Evolutionary conservation across 352 stramenopile species (phyloP).

Genomic region (Globisporangium polare): DNA sequence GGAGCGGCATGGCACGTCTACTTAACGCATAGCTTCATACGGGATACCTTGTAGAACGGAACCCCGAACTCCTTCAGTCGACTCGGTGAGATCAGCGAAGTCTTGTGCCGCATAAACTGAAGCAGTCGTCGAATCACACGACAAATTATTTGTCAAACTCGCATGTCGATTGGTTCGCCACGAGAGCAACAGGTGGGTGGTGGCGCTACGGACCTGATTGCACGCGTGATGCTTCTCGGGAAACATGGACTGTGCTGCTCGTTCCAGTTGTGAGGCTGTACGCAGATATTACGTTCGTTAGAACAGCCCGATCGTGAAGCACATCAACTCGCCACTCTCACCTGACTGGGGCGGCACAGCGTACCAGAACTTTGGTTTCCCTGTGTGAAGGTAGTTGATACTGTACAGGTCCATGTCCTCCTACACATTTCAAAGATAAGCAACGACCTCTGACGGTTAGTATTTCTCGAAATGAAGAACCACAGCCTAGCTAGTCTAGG

Average conservation of each 20-base stretch:
- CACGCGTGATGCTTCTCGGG: slow-evolving; percentile 83
- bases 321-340: slow-evolving; percentile 12
- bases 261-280: slow-evolving; percentile 73
- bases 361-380: slow-evolving; percentile 94
- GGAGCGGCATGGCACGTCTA: too few species aligned
- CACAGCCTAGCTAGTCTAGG: background rate
- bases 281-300: background rate
- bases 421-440: slow-evolving; percentile 16
- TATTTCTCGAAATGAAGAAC: background rate
- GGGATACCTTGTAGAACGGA: slow-evolving; percentile 55
- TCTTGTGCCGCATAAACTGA: slow-evolving; percentile 93
- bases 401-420: slow-evolving; percentile 94
- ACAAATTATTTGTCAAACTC: background rate
- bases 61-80: slow-evolving; percentile 82
- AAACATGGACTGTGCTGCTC: slow-evolving; percentile 81
- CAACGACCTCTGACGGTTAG: background rate
- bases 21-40: too few species aligned
- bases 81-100: slow-evolving; percentile 84
- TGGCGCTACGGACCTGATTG: slow-evolving; percentile 36
- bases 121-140: background rate
- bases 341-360: slow-evolving; percentile 70
- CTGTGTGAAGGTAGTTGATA: slow-evolving; percentile 93
- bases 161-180: background rate
- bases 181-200: background rate
- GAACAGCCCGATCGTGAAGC: background rate